A percentile compares a stretch with the other conserved stretches of the same genome.
phyloP scores from a whole-genome alignment of 1,284 basidiomycete genomes.

The Ceratobasidium sp. region DNA sequence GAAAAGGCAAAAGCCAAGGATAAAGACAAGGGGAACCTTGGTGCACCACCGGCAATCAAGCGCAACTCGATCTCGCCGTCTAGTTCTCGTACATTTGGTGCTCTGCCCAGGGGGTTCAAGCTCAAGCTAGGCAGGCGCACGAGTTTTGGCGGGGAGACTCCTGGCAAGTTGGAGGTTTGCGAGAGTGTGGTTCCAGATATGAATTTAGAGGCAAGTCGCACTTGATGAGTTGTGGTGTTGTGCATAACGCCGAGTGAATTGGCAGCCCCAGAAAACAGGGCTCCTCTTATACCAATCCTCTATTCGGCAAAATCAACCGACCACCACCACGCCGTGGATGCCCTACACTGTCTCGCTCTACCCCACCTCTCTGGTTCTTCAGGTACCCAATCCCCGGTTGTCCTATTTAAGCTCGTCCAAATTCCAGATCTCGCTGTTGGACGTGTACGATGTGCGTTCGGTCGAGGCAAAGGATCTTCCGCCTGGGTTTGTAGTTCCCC shows the following conservation, averaged over 20 bases:
- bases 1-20: constrained; percentile 19
- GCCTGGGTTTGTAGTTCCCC: not conserved
- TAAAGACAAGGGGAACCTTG: not conserved
- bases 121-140: constrained; percentile 17
- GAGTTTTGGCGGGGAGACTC: not conserved
- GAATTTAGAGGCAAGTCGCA: not conserved
- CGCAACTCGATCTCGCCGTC: constrained; percentile 15
- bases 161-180: not conserved
- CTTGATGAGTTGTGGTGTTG: not conserved
- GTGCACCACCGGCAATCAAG: not conserved
- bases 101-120: constrained; percentile 22
- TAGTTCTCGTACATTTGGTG: not conserved
- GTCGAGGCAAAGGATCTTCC: constrained; percentile 24
- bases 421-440: constrained; percentile 19
- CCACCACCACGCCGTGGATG: constrained; percentile 16
- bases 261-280: not conserved
- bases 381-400: constrained; percentile 34
- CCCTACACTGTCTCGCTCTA: constrained; percentile 30
- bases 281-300: constrained; percentile 38
- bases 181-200: not conserved
- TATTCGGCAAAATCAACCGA: constrained; percentile 13
- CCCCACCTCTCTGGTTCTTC: constrained; percentile 19
- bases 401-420: constrained; percentile 8
- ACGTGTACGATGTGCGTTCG: constrained; percentile 13
- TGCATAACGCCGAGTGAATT: too few species aligned